Conservation (phyloP, 495 filamentous ascomycete species). For the Neurospora tetraspora region DNA sequence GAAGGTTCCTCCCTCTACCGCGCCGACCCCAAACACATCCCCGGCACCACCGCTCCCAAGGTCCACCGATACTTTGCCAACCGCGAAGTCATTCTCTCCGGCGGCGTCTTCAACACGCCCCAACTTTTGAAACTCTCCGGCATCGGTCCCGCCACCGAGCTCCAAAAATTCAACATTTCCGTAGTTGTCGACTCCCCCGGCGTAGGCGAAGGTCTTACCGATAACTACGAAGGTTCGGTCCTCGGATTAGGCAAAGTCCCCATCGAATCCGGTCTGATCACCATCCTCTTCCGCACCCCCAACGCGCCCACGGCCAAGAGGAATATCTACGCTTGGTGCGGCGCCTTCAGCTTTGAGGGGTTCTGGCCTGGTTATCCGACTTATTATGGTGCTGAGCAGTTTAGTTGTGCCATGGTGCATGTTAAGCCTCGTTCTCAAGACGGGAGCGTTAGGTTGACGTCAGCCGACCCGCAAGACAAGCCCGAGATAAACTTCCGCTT, state of each 20-base stretch:
- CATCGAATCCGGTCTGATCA: constrained; percentile 22
- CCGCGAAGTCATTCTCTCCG: constrained; percentile 47
- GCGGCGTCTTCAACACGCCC: constrained; percentile 46
- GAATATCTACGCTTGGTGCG: constrained; percentile 39
- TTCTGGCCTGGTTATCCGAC: constrained; percentile 40
- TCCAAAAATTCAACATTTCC: constrained; percentile 34
- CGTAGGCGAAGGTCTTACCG: constrained; percentile 49
- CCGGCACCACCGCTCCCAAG: constrained; percentile 15
- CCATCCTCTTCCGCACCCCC: constrained; percentile 31
- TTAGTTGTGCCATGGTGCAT: constrained; percentile 37
- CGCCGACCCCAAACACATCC: constrained; percentile 32
- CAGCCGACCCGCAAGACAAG: constrained; percentile 41
- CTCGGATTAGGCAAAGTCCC: constrained; percentile 22
- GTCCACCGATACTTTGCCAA: constrained; percentile 27
- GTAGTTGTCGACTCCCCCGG: constrained; percentile 43
- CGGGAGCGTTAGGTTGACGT: constrained; percentile 38
- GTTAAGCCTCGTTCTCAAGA: constrained; percentile 40
- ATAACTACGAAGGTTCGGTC: constrained; percentile 42
- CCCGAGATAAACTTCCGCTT: constrained; percentile 49
- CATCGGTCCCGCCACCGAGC: constrained; percentile 31
- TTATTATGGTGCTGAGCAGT: constrained; percentile 30
- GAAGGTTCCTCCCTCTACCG: constrained; percentile 30
- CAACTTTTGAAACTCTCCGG: constrained; percentile 48
- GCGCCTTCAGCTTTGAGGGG: constrained; percentile 35
- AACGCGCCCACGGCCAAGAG: constrained; percentile 30